phyloP scores from a whole-genome alignment of 306 rosid genomes.

The Morella rubra region DNA sequence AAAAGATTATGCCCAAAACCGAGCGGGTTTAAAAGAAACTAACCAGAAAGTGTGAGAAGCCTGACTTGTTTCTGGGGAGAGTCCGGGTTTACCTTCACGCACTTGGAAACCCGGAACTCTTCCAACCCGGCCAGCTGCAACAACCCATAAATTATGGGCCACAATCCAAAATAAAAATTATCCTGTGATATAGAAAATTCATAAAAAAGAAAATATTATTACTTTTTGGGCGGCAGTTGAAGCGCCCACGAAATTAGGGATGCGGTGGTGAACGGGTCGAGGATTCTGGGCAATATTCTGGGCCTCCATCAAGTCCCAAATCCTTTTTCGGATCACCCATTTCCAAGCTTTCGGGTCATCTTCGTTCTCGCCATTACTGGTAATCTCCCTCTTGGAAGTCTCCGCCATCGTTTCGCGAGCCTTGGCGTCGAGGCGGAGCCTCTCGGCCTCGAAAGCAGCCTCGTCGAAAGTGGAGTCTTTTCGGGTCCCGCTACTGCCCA shows the following conservation, averaged over 20 bases:
- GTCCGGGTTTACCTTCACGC: constrained; percentile 96
- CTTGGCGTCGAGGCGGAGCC: constrained; percentile 67
- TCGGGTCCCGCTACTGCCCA: constrained; percentile 16
- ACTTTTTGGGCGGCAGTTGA: constrained; percentile 71
- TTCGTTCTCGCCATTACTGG: constrained; percentile 26
- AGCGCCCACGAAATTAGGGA: constrained; percentile 87
- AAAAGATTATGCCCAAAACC: too few species aligned
- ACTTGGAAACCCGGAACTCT: constrained; percentile 52
- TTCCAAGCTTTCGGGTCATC: constrained; percentile 90
- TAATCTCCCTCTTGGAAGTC: constrained; percentile 35
- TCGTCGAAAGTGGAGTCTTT: constrained; percentile 47
- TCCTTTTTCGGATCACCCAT: constrained; percentile 79
- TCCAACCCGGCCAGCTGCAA: constrained; percentile 67
- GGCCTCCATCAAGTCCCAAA: constrained; percentile 84
- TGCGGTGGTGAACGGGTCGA: constrained; percentile 88
- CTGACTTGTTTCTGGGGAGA: constrained; percentile 97
- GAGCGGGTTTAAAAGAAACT: constrained; percentile 29
- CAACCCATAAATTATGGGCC: too few species aligned
- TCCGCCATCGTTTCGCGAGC: constrained; percentile 68
- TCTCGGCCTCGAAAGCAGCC: constrained; percentile 74
- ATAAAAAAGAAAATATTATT: not conserved
- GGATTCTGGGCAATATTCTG: constrained; percentile 66
- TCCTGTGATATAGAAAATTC: too few species aligned
- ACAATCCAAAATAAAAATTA: constrained; percentile 5
- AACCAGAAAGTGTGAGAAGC: constrained; percentile 83